Conservation (phyloP, 345 rosid genomes). For the Clausena lansium region DNA sequence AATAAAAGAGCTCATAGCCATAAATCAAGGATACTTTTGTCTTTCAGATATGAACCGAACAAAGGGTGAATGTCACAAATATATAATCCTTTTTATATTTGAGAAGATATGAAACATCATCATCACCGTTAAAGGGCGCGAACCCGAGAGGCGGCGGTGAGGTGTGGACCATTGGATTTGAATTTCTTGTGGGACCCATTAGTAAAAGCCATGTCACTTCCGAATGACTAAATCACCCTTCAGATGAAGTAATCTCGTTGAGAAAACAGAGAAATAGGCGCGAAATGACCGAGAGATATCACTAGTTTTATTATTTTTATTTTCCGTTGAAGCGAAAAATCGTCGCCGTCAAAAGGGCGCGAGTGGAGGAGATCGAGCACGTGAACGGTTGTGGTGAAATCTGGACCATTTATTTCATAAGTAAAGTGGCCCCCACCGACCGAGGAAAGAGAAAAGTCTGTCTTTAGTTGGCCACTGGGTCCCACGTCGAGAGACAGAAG, state of each 20-base stretch:
- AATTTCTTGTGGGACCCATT: constrained; percentile 25
- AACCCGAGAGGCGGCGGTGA: constrained; percentile 25
- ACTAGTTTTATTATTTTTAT: not conserved
- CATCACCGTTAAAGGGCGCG: constrained; percentile 43
- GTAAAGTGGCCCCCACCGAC: constrained; percentile 6
- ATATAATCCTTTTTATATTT: too few relatives aligned
- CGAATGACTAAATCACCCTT: constrained; percentile 18
- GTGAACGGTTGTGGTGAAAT: constrained; percentile 9
- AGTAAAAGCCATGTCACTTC: not conserved
- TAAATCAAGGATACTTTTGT: constrained; percentile 25
- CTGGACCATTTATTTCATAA: constrained; percentile 8
- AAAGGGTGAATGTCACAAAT: not conserved
- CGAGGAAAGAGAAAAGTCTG: constrained; percentile 13
- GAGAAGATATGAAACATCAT: constrained; percentile 1
- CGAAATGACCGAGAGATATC: not conserved
- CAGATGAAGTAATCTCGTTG: too few relatives aligned
- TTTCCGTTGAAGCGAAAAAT: constrained; percentile 16
- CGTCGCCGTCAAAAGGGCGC: constrained; percentile 27
- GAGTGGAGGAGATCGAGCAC: not conserved
- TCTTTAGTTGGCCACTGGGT: constrained; percentile 20
- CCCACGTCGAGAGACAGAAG: constrained; percentile 1
- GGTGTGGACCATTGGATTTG: constrained; percentile 30
- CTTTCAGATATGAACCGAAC: not conserved
- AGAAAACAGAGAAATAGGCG: not conserved
- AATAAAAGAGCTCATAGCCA: not conserved